Evolutionary conservation across 2,329 filamentous ascomycete species (phyloP).

Genomic region (Penicillium thymicola): DNA sequence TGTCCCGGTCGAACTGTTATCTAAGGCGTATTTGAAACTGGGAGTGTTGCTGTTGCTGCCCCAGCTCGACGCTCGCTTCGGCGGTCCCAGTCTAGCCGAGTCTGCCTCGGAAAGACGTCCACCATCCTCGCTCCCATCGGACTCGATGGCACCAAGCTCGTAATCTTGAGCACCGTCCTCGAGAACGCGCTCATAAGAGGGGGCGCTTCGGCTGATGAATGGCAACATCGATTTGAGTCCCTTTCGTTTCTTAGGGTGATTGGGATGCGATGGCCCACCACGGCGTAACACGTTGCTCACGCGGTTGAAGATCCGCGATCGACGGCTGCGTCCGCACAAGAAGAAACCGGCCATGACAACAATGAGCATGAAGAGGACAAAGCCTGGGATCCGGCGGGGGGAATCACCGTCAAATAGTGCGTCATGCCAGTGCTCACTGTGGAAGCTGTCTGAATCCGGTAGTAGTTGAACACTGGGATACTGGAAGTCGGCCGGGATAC

Average conservation of each 20-base stretch:
- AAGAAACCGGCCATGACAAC: slow-evolving; percentile 67
- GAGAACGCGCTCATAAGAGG: slow-evolving; percentile 76
- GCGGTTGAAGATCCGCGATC: slow-evolving; percentile 59
- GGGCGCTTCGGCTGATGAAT: slow-evolving; percentile 34
- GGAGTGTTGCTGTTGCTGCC: slow-evolving; percentile 30
- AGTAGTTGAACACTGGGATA: slow-evolving; percentile 54
- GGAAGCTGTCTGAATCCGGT: slow-evolving; percentile 30
- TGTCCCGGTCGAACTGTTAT: slow-evolving; percentile 41
- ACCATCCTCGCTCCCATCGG: slow-evolving; percentile 51
- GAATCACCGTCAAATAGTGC: slow-evolving; percentile 63
- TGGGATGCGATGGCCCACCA: slow-evolving; percentile 32
- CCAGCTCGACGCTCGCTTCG: slow-evolving; percentile 33
- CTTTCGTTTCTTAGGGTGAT: slow-evolving; percentile 49
- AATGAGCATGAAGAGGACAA: slow-evolving; percentile 75
- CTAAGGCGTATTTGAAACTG: slow-evolving; percentile 38
- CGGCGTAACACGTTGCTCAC: slow-evolving; percentile 41
- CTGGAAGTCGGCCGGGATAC: slow-evolving; percentile 75
- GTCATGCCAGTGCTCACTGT: slow-evolving; percentile 57
- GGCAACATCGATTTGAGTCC: slow-evolving; percentile 59
- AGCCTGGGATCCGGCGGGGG: slow-evolving; percentile 66
- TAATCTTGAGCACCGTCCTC: slow-evolving; percentile 76
- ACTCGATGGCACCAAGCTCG: slow-evolving; percentile 68
- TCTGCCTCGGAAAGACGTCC: slow-evolving; percentile 59
- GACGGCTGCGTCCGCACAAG: slow-evolving; percentile 74
- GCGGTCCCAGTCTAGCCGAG: slow-evolving; percentile 58